Evolutionary conservation across 768 basidiomycete genomes (phyloP).

Genomic region (Ramaria sp.): DNA sequence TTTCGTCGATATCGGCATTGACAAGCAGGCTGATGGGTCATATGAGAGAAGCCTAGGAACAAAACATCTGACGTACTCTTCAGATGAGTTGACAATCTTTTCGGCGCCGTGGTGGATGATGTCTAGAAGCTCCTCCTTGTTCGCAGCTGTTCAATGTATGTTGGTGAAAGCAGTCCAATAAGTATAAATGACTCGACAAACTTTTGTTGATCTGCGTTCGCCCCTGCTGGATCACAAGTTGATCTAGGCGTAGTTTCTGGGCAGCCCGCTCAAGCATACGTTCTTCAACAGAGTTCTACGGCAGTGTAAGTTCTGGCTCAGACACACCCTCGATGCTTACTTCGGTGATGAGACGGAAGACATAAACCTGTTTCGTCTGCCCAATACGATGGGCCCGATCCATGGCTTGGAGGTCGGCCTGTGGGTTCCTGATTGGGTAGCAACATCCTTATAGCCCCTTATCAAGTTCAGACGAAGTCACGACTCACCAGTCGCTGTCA

Average conservation of each 20-base stretch:
- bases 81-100: slow-evolving; percentile 78
- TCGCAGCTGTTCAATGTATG: slow-evolving; percentile 46
- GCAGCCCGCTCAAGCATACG: slow-evolving; percentile 91
- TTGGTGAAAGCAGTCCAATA: not conserved
- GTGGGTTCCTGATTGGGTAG: slow-evolving; percentile 67
- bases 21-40: slow-evolving; percentile 44
- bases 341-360: slow-evolving; percentile 94
- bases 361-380: slow-evolving; percentile 95
- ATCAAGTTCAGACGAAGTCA: not conserved
- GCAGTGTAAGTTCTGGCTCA: not conserved
- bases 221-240: slow-evolving; percentile 95
- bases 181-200: not conserved
- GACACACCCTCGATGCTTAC: slow-evolving; percentile 12
- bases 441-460: not conserved
- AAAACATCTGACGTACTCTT: slow-evolving; percentile 41
- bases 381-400: slow-evolving; percentile 95
- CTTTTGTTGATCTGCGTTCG: slow-evolving; percentile 74
- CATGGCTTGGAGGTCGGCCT: slow-evolving; percentile 98
- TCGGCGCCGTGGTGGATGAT: slow-evolving; percentile 99
- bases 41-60: not conserved
- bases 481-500: slow-evolving; percentile 82
- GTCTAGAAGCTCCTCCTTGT: slow-evolving; percentile 92
- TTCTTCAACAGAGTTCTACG: slow-evolving; percentile 80
- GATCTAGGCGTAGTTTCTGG: slow-evolving; percentile 90
- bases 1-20: slow-evolving; percentile 88